Percentiles rank a stretch among this genome's conserved stretches.
Conservation (phyloP, 768 basidiomycete species). For the Tulasnella calospora region DNA sequence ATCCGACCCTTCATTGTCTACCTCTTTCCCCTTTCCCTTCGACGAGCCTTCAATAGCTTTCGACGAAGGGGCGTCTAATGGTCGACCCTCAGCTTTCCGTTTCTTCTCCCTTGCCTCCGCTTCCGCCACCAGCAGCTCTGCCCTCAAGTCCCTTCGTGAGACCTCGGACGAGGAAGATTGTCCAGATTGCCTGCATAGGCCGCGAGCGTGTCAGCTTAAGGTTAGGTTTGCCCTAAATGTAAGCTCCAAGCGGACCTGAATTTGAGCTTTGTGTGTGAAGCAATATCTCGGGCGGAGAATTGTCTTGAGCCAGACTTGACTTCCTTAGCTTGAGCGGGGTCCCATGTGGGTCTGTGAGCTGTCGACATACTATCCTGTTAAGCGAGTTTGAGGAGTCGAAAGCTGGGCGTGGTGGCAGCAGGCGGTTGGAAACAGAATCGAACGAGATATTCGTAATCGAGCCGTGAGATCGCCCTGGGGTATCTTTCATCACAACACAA, state of each 20-base stretch:
- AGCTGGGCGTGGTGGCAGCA: constrained; percentile 7
- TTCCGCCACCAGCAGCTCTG: constrained; percentile 80
- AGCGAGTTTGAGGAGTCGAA: background rate
- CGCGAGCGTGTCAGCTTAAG: background rate
- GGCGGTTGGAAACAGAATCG: background rate
- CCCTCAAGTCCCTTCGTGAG: constrained; percentile 68
- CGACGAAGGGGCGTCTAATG: constrained; percentile 31
- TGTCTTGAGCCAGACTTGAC: constrained; percentile 89
- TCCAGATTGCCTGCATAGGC: constrained; percentile 66
- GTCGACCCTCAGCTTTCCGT: constrained; percentile 77
- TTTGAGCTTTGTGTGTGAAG: constrained; percentile 94
- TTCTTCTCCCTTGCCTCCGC: constrained; percentile 85
- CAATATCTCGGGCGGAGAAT: constrained; percentile 89
- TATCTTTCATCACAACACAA: background rate
- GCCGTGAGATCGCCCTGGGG: background rate
- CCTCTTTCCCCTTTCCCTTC: constrained; percentile 41
- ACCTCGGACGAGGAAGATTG: constrained; percentile 80
- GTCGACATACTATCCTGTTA: constrained; percentile 60
- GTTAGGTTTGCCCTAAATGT: background rate
- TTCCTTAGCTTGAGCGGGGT: constrained; percentile 90
- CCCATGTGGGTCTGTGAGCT: constrained; percentile 95
- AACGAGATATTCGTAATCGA: background rate
- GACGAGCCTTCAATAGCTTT: constrained; percentile 44
- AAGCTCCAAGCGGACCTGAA: constrained; percentile 61
- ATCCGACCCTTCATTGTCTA: constrained; percentile 49